Percentiles rank a stretch among this genome's conserved stretches.
phyloP scores from a whole-genome alignment of 306 rosid species.

The Quercus suber region DNA sequence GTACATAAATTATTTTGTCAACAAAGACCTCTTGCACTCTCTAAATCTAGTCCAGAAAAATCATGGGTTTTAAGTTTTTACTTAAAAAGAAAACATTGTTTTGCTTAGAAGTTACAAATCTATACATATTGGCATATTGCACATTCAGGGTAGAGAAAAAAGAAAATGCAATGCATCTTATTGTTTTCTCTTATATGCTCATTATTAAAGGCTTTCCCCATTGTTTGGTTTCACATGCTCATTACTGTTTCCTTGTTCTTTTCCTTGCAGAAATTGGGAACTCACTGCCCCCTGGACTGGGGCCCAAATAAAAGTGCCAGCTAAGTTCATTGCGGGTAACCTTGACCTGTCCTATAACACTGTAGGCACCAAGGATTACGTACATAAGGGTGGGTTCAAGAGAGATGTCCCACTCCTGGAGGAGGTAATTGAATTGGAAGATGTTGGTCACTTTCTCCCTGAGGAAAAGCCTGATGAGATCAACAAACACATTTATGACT shows the following conservation, averaged over 20 bases:
- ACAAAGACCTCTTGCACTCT: no score
- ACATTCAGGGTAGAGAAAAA: no score
- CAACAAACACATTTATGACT: constrained; percentile 57
- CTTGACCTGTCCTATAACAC: constrained; percentile 59
- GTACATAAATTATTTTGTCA: no score
- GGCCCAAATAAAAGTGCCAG: constrained; percentile 61
- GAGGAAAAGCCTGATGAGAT: constrained; percentile 64
- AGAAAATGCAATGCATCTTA: neutral
- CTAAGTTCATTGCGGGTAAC: constrained; percentile 74
- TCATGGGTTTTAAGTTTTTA: no score
- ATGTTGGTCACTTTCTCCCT: constrained; percentile 68
- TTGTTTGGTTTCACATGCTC: neutral
- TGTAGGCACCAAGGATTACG: constrained; percentile 55
- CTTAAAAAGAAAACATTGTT: neutral
- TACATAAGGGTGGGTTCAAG: constrained; percentile 71
- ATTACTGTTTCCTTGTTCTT: neutral
- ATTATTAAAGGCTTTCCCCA: neutral
- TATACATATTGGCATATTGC: neutral
- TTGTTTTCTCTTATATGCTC: neutral
- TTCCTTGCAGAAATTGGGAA: constrained; percentile 72
- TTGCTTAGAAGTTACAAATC: neutral
- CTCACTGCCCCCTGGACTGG: constrained; percentile 68
- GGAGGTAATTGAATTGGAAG: constrained; percentile 63
- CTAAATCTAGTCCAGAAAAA: no score
- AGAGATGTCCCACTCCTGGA: constrained; percentile 62